A percentile compares a stretch with the other conserved stretches of the same genome.
phyloP scores from a whole-genome alignment of 192 early-diverging fungal species.

The Kappamyces sp. region DNA sequence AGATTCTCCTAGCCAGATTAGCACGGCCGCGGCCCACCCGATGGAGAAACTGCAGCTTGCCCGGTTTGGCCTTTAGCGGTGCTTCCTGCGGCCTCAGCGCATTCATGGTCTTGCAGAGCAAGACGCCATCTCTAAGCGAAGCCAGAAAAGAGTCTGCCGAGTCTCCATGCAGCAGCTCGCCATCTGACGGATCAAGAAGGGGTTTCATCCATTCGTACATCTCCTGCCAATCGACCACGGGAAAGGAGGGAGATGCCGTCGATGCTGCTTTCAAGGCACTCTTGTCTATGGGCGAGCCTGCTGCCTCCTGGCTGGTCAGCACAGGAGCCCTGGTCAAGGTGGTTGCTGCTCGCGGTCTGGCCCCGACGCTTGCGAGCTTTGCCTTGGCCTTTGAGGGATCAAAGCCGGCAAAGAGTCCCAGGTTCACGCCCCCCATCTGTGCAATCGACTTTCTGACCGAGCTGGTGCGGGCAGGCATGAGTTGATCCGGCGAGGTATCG shows the following conservation, averaged over 20 bases:
- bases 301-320: not conserved
- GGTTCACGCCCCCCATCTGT: not conserved
- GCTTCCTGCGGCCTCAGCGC: not conserved
- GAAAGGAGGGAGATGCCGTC: constrained; percentile 4
- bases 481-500: not conserved
- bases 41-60: constrained; percentile 7
- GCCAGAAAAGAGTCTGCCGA: no score
- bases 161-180: no score
- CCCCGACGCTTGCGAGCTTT: not conserved
- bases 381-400: constrained; percentile 9
- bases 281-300: not conserved
- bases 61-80: constrained; percentile 6
- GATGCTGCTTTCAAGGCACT: no score
- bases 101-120: constrained; percentile 8
- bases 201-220: not conserved
- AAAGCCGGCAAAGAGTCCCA: constrained; percentile 4
- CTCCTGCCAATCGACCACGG: not conserved
- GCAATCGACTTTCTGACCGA: not conserved
- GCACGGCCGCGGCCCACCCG: not conserved
- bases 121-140: constrained; percentile 5
- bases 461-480: not conserved
- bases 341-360: constrained; percentile 4
- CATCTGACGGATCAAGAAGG: not conserved
- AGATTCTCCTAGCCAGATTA: constrained; percentile 6
- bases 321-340: not conserved